A percentile compares a stretch with the other conserved stretches of the same genome.
These are phyloP conservation scores for Pelargonium fulgidum DNA, from an alignment of 441 rosid genomes.

Conservation along the genomic window DNA sequence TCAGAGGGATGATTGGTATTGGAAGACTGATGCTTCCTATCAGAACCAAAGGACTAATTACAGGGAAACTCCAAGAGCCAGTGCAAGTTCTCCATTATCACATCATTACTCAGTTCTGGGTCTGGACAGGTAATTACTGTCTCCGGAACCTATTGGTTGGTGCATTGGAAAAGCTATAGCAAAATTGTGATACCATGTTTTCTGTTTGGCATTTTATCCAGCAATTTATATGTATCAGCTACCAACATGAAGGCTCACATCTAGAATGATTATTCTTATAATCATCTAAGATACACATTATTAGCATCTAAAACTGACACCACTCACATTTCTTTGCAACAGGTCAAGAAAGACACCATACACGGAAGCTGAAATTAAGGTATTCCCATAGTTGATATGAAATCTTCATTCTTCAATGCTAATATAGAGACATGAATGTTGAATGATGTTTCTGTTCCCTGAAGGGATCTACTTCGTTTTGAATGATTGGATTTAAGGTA, in stretches of 20 bases:
- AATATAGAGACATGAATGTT: slow-evolving; percentile 2
- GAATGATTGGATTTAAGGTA: background rate
- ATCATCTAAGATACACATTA: background rate
- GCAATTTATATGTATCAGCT: background rate
- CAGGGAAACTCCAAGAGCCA: slow-evolving; percentile 50
- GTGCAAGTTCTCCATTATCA: slow-evolving; percentile 58
- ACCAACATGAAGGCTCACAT: too few species aligned
- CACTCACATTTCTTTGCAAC: slow-evolving; percentile 18
- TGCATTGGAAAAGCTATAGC: background rate
- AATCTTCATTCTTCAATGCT: background rate
- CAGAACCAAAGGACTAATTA: slow-evolving; percentile 52
- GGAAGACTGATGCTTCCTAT: slow-evolving; percentile 68
- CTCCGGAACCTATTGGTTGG: slow-evolving; percentile 3
- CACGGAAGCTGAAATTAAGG: slow-evolving; percentile 93
- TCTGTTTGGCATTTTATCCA: background rate
- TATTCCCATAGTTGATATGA: slow-evolving; percentile 20
- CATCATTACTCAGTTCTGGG: slow-evolving; percentile 90
- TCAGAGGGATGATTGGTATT: slow-evolving; percentile 97
- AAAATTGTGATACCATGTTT: background rate
- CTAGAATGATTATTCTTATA: too few species aligned
- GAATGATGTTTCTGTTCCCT: background rate
- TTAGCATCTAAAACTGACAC: background rate
- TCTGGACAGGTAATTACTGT: slow-evolving; percentile 61
- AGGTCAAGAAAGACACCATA: slow-evolving; percentile 68
- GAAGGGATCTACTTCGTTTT: background rate